Evolutionary conservation across 106 monocot genomes (phyloP).

Genomic region (Acorus calamus): DNA sequence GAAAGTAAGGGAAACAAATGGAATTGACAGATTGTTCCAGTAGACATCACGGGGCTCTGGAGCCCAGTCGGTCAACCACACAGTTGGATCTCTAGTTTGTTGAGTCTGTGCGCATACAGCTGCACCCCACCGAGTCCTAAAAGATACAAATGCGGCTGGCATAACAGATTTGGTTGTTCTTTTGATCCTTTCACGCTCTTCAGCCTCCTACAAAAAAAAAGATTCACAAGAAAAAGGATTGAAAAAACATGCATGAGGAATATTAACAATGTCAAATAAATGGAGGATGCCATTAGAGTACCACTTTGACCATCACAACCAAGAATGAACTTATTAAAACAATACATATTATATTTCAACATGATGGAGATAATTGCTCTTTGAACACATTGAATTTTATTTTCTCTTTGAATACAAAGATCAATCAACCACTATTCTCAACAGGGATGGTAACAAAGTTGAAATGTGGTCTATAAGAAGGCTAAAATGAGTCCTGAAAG

Average conservation of each 20-base stretch:
- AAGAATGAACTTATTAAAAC: no score
- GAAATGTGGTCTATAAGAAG: no score
- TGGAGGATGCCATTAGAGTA: no score
- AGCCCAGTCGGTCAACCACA: constrained; percentile 95
- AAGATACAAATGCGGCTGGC: constrained; percentile 87
- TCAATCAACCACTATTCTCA: no score
- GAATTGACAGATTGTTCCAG: constrained; percentile 84
- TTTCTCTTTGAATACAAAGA: no score
- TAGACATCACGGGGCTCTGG: constrained; percentile 94
- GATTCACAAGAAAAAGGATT: neutral
- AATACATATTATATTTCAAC: no score
- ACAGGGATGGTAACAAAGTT: no score
- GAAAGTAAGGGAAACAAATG: constrained; percentile 60
- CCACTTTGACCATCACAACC: no score
- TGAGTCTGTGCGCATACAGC: constrained; percentile 98
- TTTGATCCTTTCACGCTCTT: constrained; percentile 53
- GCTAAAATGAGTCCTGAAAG: no score
- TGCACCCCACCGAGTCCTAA: constrained; percentile 68
- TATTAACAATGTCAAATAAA: no score
- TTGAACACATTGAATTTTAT: no score
- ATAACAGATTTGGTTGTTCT: constrained; percentile 55
- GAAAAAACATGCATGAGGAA: neutral
- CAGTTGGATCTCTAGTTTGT: constrained; percentile 80
- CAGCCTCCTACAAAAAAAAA: constrained; percentile 39
- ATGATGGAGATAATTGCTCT: no score